A percentile compares a stretch with the other conserved stretches of the same genome.
phyloP scores from a whole-genome alignment of 192 early-diverging fungal species.

The Backusella mclennaniae region DNA sequence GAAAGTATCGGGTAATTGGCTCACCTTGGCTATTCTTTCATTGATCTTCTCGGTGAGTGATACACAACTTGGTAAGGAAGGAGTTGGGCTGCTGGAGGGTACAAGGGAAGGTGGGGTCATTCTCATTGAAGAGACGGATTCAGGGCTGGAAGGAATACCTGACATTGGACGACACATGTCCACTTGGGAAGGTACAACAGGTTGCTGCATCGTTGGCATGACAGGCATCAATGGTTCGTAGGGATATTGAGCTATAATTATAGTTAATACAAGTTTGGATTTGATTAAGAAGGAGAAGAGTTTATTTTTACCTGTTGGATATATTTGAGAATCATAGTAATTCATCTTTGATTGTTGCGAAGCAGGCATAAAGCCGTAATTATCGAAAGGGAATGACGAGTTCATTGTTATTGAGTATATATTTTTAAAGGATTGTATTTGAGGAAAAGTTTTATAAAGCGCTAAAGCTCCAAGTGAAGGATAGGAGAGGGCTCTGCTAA shows the following conservation, averaged over 20 bases:
- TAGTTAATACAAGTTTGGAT: not conserved
- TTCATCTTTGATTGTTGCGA: not conserved
- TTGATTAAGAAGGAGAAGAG: not conserved
- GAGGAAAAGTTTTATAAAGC: not conserved
- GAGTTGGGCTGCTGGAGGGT: not conserved
- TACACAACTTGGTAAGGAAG: not conserved
- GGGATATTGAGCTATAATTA: not conserved
- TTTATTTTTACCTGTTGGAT: slow-evolving; percentile 10
- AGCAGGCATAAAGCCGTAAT: not conserved
- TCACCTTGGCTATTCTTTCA: slow-evolving; percentile 36
- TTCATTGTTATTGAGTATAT: not conserved
- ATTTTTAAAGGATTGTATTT: not conserved
- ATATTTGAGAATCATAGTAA: slow-evolving; percentile 3
- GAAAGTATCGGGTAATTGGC: slow-evolving; percentile 24
- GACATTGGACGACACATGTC: not conserved
- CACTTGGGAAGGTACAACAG: not conserved
- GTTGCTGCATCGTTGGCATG: not conserved
- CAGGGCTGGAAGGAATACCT: not conserved
- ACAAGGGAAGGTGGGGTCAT: slow-evolving; percentile 10
- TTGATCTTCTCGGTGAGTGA: slow-evolving; percentile 4
- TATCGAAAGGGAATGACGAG: not conserved
- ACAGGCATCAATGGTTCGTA: not conserved
- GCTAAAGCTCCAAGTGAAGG: not conserved
- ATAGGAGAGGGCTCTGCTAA: not conserved
- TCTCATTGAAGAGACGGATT: not conserved